These are phyloP conservation scores for Schoenoplectus triqueter DNA, from an alignment of 202 grass and related monocot species.

Conservation along the genomic window DNA sequence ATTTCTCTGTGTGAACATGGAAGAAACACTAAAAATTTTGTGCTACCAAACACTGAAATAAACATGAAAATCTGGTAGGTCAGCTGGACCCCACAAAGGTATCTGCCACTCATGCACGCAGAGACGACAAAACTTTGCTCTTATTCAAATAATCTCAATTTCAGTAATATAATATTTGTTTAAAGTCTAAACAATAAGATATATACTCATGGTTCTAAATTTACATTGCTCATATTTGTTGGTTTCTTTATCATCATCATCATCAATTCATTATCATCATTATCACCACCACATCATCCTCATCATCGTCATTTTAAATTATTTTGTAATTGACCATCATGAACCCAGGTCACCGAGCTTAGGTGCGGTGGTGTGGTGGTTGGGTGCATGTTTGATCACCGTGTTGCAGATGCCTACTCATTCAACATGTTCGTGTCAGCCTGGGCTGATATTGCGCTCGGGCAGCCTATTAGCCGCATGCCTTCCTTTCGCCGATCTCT, in stretches of 20 bases:
- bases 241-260: background rate
- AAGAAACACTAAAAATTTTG: background rate
- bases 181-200: background rate
- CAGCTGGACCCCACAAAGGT: background rate
- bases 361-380: conserved; percentile 63
- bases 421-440: conserved; percentile 83
- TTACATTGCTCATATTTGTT: background rate
- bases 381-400: conserved; percentile 89
- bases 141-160: background rate
- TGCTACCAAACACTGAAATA: background rate
- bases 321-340: conserved; percentile 17
- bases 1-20: background rate
- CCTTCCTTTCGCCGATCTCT: conserved; percentile 65
- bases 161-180: background rate
- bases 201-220: background rate
- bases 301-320: background rate
- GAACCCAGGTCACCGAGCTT: conserved; percentile 68
- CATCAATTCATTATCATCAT: background rate
- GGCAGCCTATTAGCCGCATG: background rate
- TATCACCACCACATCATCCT: background rate
- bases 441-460: conserved; percentile 51
- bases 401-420: conserved; percentile 87
- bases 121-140: background rate
- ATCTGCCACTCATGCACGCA: background rate
- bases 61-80: background rate